Percentiles rank a stretch among this genome's conserved stretches.
These are phyloP conservation scores for Blastosporella zonata DNA, from an alignment of 1,284 basidiomycete genomes.

Conservation along the genomic window DNA sequence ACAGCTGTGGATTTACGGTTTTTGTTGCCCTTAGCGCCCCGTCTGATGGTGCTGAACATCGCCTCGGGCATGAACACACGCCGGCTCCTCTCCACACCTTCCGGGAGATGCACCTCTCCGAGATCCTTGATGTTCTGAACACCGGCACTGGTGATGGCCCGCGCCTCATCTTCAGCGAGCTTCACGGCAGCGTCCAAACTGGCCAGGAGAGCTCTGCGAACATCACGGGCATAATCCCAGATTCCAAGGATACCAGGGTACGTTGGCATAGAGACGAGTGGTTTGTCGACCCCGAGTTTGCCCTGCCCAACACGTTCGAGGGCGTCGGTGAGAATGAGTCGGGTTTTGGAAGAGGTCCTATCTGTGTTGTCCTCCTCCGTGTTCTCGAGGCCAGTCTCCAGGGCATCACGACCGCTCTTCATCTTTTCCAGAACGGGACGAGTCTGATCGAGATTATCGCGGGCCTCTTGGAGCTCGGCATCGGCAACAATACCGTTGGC, in stretches of 20 bases:
- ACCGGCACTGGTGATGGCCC: slow-evolving; percentile 64
- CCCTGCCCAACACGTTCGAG: slow-evolving; percentile 80
- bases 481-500: slow-evolving; percentile 88
- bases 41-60: slow-evolving; percentile 78
- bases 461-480: slow-evolving; percentile 76
- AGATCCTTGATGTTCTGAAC: slow-evolving; percentile 71
- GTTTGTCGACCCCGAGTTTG: slow-evolving; percentile 56
- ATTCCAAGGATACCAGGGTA: slow-evolving; percentile 88
- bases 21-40: slow-evolving; percentile 47
- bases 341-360: slow-evolving; percentile 53
- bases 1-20: slow-evolving; percentile 47
- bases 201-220: slow-evolving; percentile 74
- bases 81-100: slow-evolving; percentile 74
- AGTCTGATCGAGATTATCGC: slow-evolving; percentile 64
- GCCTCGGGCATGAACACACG: slow-evolving; percentile 93
- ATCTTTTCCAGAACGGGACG: slow-evolving; percentile 89
- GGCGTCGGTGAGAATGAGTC: slow-evolving; percentile 63
- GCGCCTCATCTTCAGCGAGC: slow-evolving; percentile 83
- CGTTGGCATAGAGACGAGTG: slow-evolving; percentile 60
- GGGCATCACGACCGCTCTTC: slow-evolving; percentile 65
- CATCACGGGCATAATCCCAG: slow-evolving; percentile 88
- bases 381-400: slow-evolving; percentile 78
- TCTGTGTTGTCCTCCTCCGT: slow-evolving; percentile 80
- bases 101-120: slow-evolving; percentile 80
- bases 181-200: slow-evolving; percentile 84